A percentile compares a stretch with the other conserved stretches of the same genome.
phyloP scores from a whole-genome alignment of 495 filamentous ascomycete species.

The Neurospora terricola region DNA sequence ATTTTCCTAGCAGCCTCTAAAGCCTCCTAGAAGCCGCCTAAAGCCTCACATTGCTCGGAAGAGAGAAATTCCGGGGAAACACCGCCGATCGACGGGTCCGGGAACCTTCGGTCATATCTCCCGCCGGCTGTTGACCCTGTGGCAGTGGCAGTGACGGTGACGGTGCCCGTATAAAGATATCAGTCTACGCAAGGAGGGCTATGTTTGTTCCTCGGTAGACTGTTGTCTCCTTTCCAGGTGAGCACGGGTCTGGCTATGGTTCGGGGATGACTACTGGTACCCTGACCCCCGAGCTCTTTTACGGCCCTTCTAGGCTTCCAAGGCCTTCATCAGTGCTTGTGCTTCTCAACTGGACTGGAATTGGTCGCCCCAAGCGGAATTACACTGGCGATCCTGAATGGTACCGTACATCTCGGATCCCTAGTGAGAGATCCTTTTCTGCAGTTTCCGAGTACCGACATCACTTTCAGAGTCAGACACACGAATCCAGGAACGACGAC shows the following conservation, averaged over 20 bases:
- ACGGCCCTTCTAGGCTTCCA: not conserved
- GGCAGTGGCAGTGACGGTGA: not conserved
- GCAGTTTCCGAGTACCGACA: not conserved
- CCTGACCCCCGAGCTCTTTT: not conserved
- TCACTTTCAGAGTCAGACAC: constrained; percentile 3
- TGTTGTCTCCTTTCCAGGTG: not conserved
- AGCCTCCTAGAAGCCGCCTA: not conserved
- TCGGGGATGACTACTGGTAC: not conserved
- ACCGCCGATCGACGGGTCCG: not conserved
- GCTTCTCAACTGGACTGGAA: not conserved
- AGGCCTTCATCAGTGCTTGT: not conserved
- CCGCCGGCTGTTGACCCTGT: not conserved
- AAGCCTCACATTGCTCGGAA: not conserved
- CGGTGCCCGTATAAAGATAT: not conserved
- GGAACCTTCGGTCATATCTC: not conserved
- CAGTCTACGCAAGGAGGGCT: not conserved
- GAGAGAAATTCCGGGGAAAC: not conserved
- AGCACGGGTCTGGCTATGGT: not conserved
- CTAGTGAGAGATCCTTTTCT: not conserved
- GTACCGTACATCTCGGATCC: not conserved
- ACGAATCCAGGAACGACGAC: not conserved
- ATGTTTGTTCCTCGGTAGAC: not conserved
- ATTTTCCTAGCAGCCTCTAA: not conserved
- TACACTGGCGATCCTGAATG: not conserved
- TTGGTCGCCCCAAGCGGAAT: not conserved